Conservation (phyloP, 768 basidiomycete genomes). For the Suillus decipiens region DNA sequence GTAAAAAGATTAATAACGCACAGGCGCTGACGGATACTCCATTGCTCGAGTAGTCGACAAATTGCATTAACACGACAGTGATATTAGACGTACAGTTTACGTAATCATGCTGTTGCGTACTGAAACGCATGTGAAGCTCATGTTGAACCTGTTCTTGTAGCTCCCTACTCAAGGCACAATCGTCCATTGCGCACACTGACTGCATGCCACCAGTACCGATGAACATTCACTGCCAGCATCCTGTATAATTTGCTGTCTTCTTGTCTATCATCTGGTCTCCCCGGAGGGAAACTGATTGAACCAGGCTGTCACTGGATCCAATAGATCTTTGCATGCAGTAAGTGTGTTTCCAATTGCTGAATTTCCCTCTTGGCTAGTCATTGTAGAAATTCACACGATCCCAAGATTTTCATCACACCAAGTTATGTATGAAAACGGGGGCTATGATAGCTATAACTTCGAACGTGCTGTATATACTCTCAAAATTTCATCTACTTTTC, state of each 20-base stretch:
- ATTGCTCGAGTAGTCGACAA: too few relatives aligned
- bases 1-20: too few relatives aligned
- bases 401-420: not conserved
- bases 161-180: not conserved
- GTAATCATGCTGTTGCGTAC: too few relatives aligned
- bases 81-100: too few relatives aligned
- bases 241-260: not conserved
- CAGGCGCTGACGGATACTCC: too few relatives aligned
- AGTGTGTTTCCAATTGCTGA: not conserved
- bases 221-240: not conserved
- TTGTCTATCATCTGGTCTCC: not conserved
- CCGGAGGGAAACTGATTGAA: not conserved
- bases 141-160: too few relatives aligned
- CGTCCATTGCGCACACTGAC: not conserved
- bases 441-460: not conserved
- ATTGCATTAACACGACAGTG: too few relatives aligned
- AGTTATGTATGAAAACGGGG: not conserved
- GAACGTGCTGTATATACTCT: not conserved
- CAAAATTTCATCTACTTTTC: not conserved
- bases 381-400: not conserved
- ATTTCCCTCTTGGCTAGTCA: not conserved
- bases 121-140: too few relatives aligned
- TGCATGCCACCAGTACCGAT: not conserved
- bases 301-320: not conserved
- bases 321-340: not conserved